phyloP scores from a whole-genome alignment of 2,329 filamentous ascomycete genomes.

The Apiospora koreana region DNA sequence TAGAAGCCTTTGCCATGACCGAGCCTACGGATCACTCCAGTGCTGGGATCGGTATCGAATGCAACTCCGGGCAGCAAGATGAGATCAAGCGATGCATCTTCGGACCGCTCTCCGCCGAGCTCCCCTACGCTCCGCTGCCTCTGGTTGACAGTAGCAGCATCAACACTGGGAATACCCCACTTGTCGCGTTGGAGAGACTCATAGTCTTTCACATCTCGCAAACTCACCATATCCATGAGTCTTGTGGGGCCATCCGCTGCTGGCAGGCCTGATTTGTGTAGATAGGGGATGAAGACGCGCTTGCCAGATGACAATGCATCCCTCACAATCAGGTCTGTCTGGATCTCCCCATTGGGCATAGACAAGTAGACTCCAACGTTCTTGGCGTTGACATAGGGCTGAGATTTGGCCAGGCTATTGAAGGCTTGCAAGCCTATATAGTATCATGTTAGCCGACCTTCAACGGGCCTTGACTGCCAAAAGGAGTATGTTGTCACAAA shows the following conservation, averaged over 20 bases:
- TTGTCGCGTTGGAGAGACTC: slow-evolving; percentile 73
- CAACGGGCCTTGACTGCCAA: background rate
- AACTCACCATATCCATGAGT: slow-evolving; percentile 93
- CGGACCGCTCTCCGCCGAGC: slow-evolving; percentile 44
- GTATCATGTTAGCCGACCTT: background rate
- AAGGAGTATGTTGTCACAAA: slow-evolving; percentile 42
- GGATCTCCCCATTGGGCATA: slow-evolving; percentile 86
- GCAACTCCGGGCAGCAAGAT: slow-evolving; percentile 92
- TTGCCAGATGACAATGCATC: slow-evolving; percentile 79
- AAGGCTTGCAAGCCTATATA: slow-evolving; percentile 64
- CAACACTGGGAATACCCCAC: slow-evolving; percentile 94
- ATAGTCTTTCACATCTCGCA: slow-evolving; percentile 75
- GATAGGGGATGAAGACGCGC: slow-evolving; percentile 87
- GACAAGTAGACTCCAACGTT: slow-evolving; percentile 87
- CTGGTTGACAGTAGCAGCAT: slow-evolving; percentile 61
- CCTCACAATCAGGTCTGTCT: slow-evolving; percentile 78
- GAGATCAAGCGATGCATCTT: slow-evolving; percentile 67
- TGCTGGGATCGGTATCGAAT: slow-evolving; percentile 67
- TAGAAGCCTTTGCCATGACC: slow-evolving; percentile 98
- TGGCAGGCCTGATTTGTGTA: slow-evolving; percentile 62
- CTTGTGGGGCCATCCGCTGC: slow-evolving; percentile 55
- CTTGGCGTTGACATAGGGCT: slow-evolving; percentile 73
- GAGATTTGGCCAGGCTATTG: slow-evolving; percentile 63
- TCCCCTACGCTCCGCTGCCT: slow-evolving; percentile 76
- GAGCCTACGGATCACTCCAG: slow-evolving; percentile 66